Evolutionary conservation across 257 asterid species (phyloP).

Genomic region (Lycium barbarum): DNA sequence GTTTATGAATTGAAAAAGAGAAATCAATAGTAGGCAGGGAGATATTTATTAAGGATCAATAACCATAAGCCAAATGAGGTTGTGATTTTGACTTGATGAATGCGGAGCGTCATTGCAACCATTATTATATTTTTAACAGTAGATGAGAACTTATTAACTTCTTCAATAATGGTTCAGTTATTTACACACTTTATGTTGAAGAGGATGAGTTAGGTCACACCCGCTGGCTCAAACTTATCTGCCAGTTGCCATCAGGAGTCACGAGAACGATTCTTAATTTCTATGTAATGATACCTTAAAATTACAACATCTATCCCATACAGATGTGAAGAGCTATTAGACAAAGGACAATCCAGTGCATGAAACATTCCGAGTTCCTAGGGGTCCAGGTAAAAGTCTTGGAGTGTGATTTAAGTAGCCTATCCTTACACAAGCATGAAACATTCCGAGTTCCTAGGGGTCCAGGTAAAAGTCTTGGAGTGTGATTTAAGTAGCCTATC

Average conservation of each 20-base stretch:
- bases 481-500: no score
- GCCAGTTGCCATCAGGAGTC: not conserved
- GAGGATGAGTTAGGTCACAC: not conserved
- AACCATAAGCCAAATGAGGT: not conserved
- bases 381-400: no score
- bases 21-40: not conserved
- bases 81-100: not conserved
- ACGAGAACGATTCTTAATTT: not conserved
- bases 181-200: not conserved
- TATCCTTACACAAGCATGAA: not conserved
- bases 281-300: not conserved
- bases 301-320: not conserved
- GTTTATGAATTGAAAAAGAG: not conserved
- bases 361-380: not conserved
- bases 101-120: not conserved
- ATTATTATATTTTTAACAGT: constrained; percentile 4
- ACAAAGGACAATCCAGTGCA: not conserved
- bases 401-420: no score
- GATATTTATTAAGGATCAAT: not conserved
- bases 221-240: not conserved
- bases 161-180: not conserved
- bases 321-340: not conserved
- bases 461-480: no score
- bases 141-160: not conserved
- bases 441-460: not conserved